phyloP scores from a whole-genome alignment of 2,329 filamentous ascomycete genomes.

The Aspergillus fructus region DNA sequence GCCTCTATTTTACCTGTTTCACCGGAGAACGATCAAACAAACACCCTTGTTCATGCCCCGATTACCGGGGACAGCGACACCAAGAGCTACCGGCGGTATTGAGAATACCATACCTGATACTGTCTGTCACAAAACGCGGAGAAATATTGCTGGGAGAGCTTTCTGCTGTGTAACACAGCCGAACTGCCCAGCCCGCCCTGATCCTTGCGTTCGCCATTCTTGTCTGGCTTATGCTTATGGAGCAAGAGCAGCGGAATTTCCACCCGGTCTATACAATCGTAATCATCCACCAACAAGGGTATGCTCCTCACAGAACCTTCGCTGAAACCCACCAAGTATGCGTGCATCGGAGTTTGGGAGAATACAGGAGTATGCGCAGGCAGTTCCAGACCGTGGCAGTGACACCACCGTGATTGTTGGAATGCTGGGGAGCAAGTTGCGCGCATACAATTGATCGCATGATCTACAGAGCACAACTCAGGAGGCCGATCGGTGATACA shows the following conservation, averaged over 20 bases:
- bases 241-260: neutral
- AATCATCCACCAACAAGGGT: neutral
- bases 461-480: constrained; percentile 13
- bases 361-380: neutral
- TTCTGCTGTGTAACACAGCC: constrained; percentile 11
- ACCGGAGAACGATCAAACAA: neutral
- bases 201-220: constrained; percentile 5
- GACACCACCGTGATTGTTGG: neutral
- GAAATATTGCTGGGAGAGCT: constrained; percentile 5
- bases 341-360: neutral
- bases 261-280: neutral
- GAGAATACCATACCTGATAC: constrained; percentile 12
- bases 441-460: constrained; percentile 12
- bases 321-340: neutral
- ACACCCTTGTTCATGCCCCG: neutral
- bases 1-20: neutral
- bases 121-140: constrained; percentile 11
- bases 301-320: neutral
- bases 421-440: constrained; percentile 1
- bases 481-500: constrained; percentile 12
- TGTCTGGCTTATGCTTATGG: neutral
- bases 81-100: constrained; percentile 6
- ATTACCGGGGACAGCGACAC: neutral
- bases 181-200: neutral
- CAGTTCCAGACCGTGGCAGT: constrained; percentile 8